A percentile compares a stretch with the other conserved stretches of the same genome.
These are phyloP conservation scores for Pseudogymnoascus sp. DNA, from an alignment of 2,329 filamentous ascomycete genomes.

Conservation along the genomic window DNA sequence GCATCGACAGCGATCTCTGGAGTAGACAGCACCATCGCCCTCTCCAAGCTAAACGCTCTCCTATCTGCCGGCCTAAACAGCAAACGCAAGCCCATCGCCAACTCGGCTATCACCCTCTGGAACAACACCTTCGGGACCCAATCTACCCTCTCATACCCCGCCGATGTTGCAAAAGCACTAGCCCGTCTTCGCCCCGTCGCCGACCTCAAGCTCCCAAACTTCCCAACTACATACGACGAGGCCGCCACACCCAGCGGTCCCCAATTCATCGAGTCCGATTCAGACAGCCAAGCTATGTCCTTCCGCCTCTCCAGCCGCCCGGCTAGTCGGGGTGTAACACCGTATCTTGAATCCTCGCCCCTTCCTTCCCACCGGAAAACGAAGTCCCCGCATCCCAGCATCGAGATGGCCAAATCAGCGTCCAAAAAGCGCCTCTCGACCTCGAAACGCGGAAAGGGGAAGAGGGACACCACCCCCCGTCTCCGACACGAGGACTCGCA, in stretches of 20 bases:
- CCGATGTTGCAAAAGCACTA: constrained; percentile 53
- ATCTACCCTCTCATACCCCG: constrained; percentile 53
- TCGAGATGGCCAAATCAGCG: constrained; percentile 11
- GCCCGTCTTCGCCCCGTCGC: constrained; percentile 48
- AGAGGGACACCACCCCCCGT: constrained; percentile 37
- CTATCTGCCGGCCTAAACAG: constrained; percentile 49
- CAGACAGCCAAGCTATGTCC: constrained; percentile 9
- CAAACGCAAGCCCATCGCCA: constrained; percentile 48
- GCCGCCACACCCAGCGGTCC: constrained; percentile 9
- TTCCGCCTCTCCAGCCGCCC: background rate
- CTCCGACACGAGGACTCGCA: constrained; percentile 76
- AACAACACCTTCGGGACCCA: constrained; percentile 58
- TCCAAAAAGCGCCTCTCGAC: constrained; percentile 17
- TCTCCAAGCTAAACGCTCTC: constrained; percentile 46
- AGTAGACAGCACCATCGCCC: constrained; percentile 34
- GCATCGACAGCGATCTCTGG: constrained; percentile 28
- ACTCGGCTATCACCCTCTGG: constrained; percentile 53
- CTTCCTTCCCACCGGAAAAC: background rate
- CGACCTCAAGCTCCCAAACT: constrained; percentile 41
- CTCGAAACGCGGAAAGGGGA: constrained; percentile 27
- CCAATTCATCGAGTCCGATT: constrained; percentile 36
- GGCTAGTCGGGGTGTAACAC: constrained; percentile 11
- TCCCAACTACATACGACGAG: constrained; percentile 31
- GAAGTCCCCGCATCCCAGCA: constrained; percentile 1
- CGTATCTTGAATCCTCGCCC: constrained; percentile 15